Percentiles rank a stretch among this genome's conserved stretches.
phyloP scores from a whole-genome alignment of 805 yeast genomes.

The Saturnispora serradocipensis region DNA sequence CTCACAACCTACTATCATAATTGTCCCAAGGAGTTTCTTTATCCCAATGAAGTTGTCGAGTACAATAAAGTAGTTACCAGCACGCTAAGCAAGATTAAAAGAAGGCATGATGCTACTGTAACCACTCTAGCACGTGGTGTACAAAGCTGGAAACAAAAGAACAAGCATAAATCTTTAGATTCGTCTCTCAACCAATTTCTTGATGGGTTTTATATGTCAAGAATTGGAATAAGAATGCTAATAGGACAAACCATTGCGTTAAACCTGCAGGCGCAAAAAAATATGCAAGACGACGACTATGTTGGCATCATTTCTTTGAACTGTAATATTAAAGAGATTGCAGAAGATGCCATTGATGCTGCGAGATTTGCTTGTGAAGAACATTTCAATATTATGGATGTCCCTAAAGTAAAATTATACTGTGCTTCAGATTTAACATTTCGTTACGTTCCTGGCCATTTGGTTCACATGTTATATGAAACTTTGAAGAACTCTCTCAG shows the following conservation, averaged over 20 bases:
- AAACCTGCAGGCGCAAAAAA: constrained; percentile 22
- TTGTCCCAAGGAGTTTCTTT: constrained; percentile 42
- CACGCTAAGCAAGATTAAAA: constrained; percentile 60
- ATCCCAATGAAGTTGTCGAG: constrained; percentile 67
- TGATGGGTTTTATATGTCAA: constrained; percentile 80
- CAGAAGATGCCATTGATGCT: constrained; percentile 81
- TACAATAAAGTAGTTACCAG: constrained; percentile 63
- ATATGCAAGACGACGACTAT: constrained; percentile 50
- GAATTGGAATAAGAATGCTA: constrained; percentile 88
- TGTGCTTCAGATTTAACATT: constrained; percentile 70
- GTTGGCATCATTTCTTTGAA: constrained; percentile 85
- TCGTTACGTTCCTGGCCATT: constrained; percentile 90
- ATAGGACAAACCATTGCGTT: constrained; percentile 92
- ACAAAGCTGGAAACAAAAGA: constrained; percentile 70
- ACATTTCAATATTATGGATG: constrained; percentile 77
- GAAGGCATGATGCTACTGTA: constrained; percentile 86
- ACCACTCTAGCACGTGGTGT: constrained; percentile 90
- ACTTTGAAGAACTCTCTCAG: constrained; percentile 77
- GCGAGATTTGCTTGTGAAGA: constrained; percentile 88
- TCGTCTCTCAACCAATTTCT: constrained; percentile 70
- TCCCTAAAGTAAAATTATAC: constrained; percentile 72
- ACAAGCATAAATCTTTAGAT: constrained; percentile 42
- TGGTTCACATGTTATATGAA: constrained; percentile 86
- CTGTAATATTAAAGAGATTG: constrained; percentile 75
- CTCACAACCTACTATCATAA: constrained; percentile 28